phyloP scores from a whole-genome alignment of 495 filamentous ascomycete genomes.

The Cladorrhinum samala region DNA sequence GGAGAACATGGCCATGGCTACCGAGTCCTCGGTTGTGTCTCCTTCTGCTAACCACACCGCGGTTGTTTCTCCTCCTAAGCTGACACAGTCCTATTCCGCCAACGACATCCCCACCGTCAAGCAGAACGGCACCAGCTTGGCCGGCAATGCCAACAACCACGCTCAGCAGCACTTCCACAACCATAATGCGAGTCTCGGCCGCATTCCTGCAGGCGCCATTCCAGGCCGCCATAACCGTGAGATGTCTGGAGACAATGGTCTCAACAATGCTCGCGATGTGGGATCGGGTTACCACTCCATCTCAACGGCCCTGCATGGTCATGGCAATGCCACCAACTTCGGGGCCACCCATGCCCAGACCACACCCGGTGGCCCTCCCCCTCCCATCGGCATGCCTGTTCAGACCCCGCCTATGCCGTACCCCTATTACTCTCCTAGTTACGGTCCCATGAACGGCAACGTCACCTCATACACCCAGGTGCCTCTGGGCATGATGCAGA shows the following conservation, averaged over 20 bases:
- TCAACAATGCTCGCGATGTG: constrained; percentile 43
- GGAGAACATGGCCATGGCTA: constrained; percentile 17
- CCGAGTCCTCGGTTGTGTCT: constrained; percentile 27
- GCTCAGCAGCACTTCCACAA: constrained; percentile 76
- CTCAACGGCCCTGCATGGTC: constrained; percentile 69
- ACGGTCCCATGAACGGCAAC: constrained; percentile 20
- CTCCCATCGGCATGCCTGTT: constrained; percentile 22
- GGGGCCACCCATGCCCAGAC: constrained; percentile 24
- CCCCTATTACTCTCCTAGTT: constrained; percentile 32
- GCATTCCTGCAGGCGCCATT: constrained; percentile 59
- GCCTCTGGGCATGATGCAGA: constrained; percentile 57
- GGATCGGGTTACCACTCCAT: constrained; percentile 46
- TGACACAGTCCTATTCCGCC: constrained; percentile 84
- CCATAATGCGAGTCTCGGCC: constrained; percentile 74
- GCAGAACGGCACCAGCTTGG: constrained; percentile 29
- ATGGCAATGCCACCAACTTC: constrained; percentile 51
- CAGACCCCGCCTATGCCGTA: constrained; percentile 32
- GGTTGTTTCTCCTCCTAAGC: constrained; percentile 55
- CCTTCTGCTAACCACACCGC: constrained; percentile 35
- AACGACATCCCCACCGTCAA: constrained; percentile 87
- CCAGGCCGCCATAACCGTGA: constrained; percentile 63
- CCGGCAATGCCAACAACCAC: constrained; percentile 53
- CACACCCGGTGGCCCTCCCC: background rate
- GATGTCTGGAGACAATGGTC: constrained; percentile 42
- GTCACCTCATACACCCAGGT: constrained; percentile 31